Evolutionary conservation across 805 yeast species (phyloP), one percentile per base, ranked within the genome.

Genomic region (Candida pseudoglaebosa): DNA sequence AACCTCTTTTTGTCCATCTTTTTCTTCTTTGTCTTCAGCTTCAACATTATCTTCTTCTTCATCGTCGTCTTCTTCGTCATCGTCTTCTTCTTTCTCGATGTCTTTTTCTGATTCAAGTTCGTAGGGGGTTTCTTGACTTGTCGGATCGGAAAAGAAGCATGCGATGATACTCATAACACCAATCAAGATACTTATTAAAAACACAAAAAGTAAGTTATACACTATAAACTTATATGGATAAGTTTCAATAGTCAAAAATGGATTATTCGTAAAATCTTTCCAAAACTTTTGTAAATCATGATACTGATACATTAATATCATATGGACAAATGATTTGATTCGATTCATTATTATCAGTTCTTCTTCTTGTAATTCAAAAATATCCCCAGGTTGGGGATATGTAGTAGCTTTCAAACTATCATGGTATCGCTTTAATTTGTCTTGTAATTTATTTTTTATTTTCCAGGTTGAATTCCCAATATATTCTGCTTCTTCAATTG

Each of bases 401-500:
- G 81, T 70, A 22, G 59, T 71, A 44, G 8, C 12, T 12, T 22
- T 22, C 12, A 22, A 12, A 22, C 12, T 22, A 22, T 61, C 65
- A 39, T 56, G 61, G 4, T 54, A 49, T 18, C 70, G 66, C 32
- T 70, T 63, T 34, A 61, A 65, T 18, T 57, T 56, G 36, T 64
- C 64, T 57, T 83, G 89, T 31, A 78, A 46, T 12, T 63, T 67
- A 16, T 61, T 58, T 57, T 83, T 83, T 17, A 77, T 71, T 24
- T 61, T 49, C 59, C 77, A 89, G 0, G 96, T 88, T 6, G 64
- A 59, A 56, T 90, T 89, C 22, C 96, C 97, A 47, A 89, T 69
- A 7, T 54, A 40, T 65, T 90, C 96, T 9, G 96, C 96, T 54
- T 89, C 96, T 28, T 65, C 68, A n/a, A 89, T 66, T 1, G 85